Percentiles rank a stretch among this genome's conserved stretches.
Evolutionary conservation across 371 early-diverging fungal species (phyloP).

Genomic region (Batkoa obscura): DNA sequence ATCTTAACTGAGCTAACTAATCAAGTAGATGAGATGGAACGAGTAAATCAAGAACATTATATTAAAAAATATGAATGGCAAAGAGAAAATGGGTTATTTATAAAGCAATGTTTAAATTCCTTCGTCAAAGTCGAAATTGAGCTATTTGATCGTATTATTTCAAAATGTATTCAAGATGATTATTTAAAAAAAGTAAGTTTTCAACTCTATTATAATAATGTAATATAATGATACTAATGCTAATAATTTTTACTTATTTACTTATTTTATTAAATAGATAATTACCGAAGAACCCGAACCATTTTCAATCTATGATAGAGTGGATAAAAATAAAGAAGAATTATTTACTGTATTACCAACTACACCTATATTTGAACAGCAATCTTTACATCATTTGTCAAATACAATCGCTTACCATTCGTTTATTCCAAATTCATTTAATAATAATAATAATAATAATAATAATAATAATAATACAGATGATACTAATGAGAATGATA

Average conservation of each 20-base stretch:
- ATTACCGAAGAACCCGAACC: background rate
- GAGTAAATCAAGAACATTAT: background rate
- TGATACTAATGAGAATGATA: no score
- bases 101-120: background rate
- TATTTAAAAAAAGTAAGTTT: background rate
- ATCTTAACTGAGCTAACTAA: background rate
- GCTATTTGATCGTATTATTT: background rate
- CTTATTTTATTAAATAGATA: no score
- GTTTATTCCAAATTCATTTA: no score
- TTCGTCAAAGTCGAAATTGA: background rate
- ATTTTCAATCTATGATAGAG: background rate
- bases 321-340: background rate
- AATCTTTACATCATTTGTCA: no score
- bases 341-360: background rate
- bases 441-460: no score
- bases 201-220: no score
- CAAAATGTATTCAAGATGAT: background rate
- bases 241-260: no score
- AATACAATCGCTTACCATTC: no score
- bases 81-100: background rate
- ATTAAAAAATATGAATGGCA: background rate
- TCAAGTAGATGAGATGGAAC: background rate
- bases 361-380: background rate
- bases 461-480: no score
- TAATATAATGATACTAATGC: no score